Percentiles rank a stretch among this genome's conserved stretches.
phyloP scores from a whole-genome alignment of 179 eudicot species.

The Drosera spatulata region DNA sequence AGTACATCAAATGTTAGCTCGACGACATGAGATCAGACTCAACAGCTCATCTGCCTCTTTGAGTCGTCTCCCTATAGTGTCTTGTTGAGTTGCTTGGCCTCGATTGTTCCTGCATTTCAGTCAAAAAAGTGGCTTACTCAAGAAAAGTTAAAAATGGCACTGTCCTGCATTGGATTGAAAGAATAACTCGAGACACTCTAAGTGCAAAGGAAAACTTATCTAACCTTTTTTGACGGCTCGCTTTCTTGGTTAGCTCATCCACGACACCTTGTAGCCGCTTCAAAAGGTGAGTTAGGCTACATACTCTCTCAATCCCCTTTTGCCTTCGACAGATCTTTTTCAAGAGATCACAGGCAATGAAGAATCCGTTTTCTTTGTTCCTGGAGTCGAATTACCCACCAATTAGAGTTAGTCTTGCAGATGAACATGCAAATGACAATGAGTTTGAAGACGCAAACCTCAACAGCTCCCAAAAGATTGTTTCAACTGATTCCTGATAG shows the following conservation, averaged over 20 bases:
- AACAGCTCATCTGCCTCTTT: too few relatives aligned
- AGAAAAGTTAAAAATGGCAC: too few relatives aligned
- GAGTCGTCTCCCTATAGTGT: too few relatives aligned
- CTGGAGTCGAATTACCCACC: slow-evolving; percentile 17
- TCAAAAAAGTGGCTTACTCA: too few relatives aligned
- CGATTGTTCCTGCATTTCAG: too few relatives aligned
- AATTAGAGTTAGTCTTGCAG: not conserved
- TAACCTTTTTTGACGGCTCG: slow-evolving; percentile 64
- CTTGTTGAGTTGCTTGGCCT: too few relatives aligned
- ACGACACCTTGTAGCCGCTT: slow-evolving; percentile 60
- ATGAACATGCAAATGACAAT: not conserved
- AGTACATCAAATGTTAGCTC: too few relatives aligned
- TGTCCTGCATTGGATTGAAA: too few relatives aligned
- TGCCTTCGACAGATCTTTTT: slow-evolving; percentile 46
- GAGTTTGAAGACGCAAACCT: slow-evolving; percentile 28
- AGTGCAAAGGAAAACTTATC: too few relatives aligned
- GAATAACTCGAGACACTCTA: too few relatives aligned
- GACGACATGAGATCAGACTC: too few relatives aligned
- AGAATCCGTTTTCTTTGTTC: slow-evolving; percentile 88
- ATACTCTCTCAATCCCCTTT: slow-evolving; percentile 36
- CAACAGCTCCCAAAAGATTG: slow-evolving; percentile 52
- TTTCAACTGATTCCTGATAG: slow-evolving; percentile 40
- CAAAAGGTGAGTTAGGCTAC: slow-evolving; percentile 36
- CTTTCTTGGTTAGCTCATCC: slow-evolving; percentile 68
- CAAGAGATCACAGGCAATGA: slow-evolving; percentile 69